Evolutionary conservation across 495 filamentous ascomycete genomes (phyloP).

Genomic region (Penicillium diatomitis): DNA sequence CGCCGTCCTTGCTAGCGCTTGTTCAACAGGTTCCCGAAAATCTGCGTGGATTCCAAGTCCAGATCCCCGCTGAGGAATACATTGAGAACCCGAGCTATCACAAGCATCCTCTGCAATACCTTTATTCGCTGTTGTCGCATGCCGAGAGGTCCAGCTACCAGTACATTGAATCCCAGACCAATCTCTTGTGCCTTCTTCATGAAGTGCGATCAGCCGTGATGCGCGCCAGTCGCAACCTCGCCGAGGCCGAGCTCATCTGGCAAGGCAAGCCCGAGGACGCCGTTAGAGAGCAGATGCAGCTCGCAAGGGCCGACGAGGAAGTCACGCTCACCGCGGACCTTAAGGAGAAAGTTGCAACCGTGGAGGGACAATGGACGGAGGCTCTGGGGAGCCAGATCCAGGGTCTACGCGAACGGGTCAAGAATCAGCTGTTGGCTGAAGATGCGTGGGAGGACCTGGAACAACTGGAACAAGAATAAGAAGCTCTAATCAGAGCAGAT

Average conservation of each 20-base stretch:
- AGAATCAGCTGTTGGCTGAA: conserved; percentile 53
- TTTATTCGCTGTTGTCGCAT: conserved; percentile 72
- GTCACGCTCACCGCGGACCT: conserved; percentile 67
- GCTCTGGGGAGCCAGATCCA: conserved; percentile 53
- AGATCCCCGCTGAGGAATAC: conserved; percentile 67
- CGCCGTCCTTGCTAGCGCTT: conserved; percentile 64
- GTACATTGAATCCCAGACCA: conserved; percentile 91
- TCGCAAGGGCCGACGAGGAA: conserved; percentile 56
- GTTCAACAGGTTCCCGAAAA: conserved; percentile 64
- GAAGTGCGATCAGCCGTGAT: conserved; percentile 80
- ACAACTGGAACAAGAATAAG: conserved; percentile 30
- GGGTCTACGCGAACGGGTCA: conserved; percentile 46
- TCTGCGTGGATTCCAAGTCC: conserved; percentile 50
- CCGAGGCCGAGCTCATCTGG: conserved; percentile 48
- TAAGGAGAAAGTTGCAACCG: conserved; percentile 80
- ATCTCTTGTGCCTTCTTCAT: conserved; percentile 85
- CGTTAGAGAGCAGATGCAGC: conserved; percentile 47
- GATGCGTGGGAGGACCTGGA: conserved; percentile 67
- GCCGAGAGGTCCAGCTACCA: conserved; percentile 88
- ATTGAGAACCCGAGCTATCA: conserved; percentile 78
- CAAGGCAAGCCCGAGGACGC: conserved; percentile 44
- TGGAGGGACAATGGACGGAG: conserved; percentile 81
- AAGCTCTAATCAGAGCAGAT: neutral
- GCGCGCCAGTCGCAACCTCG: conserved; percentile 43
- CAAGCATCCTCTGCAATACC: conserved; percentile 74